These are phyloP conservation scores for Plasmodium vinckei DNA, from an alignment of 169 alveolate genomes.

Conservation along the genomic window DNA sequence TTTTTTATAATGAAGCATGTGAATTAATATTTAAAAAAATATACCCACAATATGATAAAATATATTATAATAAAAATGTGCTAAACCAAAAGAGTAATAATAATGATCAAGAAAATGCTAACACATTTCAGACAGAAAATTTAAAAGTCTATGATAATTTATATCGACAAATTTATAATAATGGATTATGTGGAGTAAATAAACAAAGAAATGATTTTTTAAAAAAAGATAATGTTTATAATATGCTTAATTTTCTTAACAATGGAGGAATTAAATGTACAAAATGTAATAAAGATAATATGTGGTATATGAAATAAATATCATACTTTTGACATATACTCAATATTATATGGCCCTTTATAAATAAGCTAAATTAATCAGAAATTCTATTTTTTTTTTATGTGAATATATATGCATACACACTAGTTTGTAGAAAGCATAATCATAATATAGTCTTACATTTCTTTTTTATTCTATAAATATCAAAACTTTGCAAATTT, in stretches of 20 bases:
- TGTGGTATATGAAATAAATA: conserved; percentile 43
- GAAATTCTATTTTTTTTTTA: no score
- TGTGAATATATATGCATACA: no score
- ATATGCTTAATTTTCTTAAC: conserved; percentile 31
- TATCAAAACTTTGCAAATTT: no score
- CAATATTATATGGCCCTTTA: no score
- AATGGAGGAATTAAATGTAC: conserved; percentile 44
- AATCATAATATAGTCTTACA: no score
- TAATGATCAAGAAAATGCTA: neutral
- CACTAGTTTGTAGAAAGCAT: no score
- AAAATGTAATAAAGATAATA: conserved; percentile 23
- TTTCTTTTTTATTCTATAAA: no score
- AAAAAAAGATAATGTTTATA: conserved; percentile 49
- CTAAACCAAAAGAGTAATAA: conserved; percentile 1
- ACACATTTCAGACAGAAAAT: neutral
- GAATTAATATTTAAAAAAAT: conserved; percentile 24
- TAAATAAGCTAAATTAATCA: no score
- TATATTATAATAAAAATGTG: conserved; percentile 30
- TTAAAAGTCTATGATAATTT: conserved; percentile 23
- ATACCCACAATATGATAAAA: conserved; percentile 27
- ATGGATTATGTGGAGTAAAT: conserved; percentile 67
- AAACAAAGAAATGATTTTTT: conserved; percentile 59
- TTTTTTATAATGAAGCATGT: conserved; percentile 55
- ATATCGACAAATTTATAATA: conserved; percentile 39
- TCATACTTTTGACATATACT: neutral